A percentile compares a stretch with the other conserved stretches of the same genome.
These are phyloP conservation scores for Sarocladium kiliense DNA, from an alignment of 2,329 filamentous ascomycete genomes.

Conservation along the genomic window DNA sequence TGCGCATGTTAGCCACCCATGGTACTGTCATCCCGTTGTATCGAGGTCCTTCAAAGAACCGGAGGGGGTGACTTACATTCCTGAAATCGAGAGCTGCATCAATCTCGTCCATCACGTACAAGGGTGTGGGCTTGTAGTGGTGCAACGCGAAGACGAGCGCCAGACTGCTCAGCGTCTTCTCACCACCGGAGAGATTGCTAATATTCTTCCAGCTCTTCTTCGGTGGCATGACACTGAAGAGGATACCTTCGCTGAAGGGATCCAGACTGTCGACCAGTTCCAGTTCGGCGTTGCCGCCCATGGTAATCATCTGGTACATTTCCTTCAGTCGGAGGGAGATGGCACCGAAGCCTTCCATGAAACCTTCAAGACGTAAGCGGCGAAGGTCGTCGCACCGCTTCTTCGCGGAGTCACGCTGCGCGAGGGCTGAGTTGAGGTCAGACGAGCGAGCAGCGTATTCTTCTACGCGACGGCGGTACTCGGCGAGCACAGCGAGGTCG, in stretches of 20 bases:
- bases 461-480: slow-evolving; percentile 81
- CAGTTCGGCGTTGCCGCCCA: slow-evolving; percentile 96
- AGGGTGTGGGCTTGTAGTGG: slow-evolving; percentile 93
- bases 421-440: slow-evolving; percentile 75
- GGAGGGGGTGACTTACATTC: slow-evolving; percentile 64
- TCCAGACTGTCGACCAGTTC: slow-evolving; percentile 95
- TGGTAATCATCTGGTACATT: slow-evolving; percentile 99
- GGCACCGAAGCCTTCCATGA: slow-evolving; percentile 95
- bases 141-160: slow-evolving; percentile 97
- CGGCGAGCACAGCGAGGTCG: slow-evolving; percentile 81
- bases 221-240: slow-evolving; percentile 98
- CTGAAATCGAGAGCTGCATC: slow-evolving; percentile 96
- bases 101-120: slow-evolving; percentile 99
- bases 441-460: slow-evolving; percentile 78
- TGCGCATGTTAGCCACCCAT: slow-evolving; percentile 15
- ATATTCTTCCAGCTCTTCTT: slow-evolving; percentile 99
- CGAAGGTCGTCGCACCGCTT: slow-evolving; percentile 89
- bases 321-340: slow-evolving; percentile 96
- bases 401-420: slow-evolving; percentile 79
- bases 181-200: slow-evolving; percentile 87
- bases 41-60: not conserved
- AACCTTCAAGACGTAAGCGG: slow-evolving; percentile 83
- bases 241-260: slow-evolving; percentile 92
- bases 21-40: not conserved
- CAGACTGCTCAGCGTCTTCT: slow-evolving; percentile 91